Conservation (phyloP, 169 alveolate species). For the Plasmodium malariae region DNA sequence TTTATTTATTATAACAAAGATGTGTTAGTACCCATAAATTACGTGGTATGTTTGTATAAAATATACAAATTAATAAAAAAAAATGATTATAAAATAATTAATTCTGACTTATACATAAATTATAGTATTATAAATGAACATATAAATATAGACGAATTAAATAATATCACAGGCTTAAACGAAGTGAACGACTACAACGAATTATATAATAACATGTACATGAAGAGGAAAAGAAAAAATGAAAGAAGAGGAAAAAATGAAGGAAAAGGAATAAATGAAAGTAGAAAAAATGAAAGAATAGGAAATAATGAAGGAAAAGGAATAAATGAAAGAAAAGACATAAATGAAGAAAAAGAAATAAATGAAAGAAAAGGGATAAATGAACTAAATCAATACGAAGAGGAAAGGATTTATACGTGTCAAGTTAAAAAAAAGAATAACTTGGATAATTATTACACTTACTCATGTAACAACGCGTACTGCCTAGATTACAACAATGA, state of each 20-base stretch:
- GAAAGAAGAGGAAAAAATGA: not conserved
- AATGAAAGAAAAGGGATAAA: not conserved
- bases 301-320: not conserved
- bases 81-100: constrained; percentile 38
- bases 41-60: constrained; percentile 60
- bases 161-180: constrained; percentile 7
- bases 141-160: constrained; percentile 30
- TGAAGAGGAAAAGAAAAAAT: not conserved
- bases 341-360: not conserved
- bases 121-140: constrained; percentile 6
- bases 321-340: not conserved
- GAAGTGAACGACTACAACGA: constrained; percentile 25
- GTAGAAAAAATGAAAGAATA: not conserved
- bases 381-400: too few relatives aligned
- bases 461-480: not conserved
- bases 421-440: not conserved
- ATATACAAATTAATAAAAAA: constrained; percentile 53
- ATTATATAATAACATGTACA: constrained; percentile 7
- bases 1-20: constrained; percentile 63
- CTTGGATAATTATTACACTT: not conserved
- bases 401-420: not conserved
- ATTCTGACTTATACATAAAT: constrained; percentile 21
- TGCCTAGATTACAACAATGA: constrained; percentile 54
- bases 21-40: constrained; percentile 71
- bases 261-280: not conserved